Base-by-base conservation (phyloP, 2,329 filamentous ascomycete species). In the Arthrobotrys entomopaga region DNA sequence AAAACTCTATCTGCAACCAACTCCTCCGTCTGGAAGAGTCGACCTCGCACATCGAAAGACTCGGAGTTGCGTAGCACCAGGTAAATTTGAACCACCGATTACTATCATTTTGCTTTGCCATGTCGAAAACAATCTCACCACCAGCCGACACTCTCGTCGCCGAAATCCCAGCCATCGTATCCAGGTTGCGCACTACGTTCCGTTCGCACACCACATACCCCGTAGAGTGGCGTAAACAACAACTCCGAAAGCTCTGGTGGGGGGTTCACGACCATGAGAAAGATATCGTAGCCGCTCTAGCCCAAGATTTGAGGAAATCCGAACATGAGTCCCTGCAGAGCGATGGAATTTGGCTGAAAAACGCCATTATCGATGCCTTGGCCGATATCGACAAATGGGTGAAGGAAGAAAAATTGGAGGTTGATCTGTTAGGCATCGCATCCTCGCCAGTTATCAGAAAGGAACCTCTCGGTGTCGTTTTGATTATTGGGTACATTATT, bases 211-310 rank as follows among this genome's bases (percentile, higher is more conserved):
- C 90, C 83, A 97, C 93, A 49, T 92, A 92, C 80, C 86, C 91
- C 64, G 81, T 97, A 74, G 87, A 91, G 79, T 98, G 90, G 84
- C 89, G 95, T 76, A 85, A 93, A 76, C 85, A 88, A 64, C 95
- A 98, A 85, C 88, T 99, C 75, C 90, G 93, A 78, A 94, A 93
- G 86, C 89, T 98, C 66, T 98, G 97, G 85, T 98, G 95, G 95
- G 93, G 87, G 6, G 82, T 97, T 77, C 88, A 88, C 77, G 94
- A 98, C 84, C 89, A 91, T 81, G 86, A 89, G 66, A 84, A 88
- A 52, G 86, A 90, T 78, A 85, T 98, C 75, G 80, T 88, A 77
- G 90, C 92, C 81, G 92, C 94, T 20, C 87, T 92, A 80, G 85
- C 87, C 80, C 85, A 87, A 78, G 95, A 99, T 80, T 83, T 98